Evolutionary conservation across 2,329 filamentous ascomycete species (phyloP).

Genomic region (Dothidotthia symphoricarpi): DNA sequence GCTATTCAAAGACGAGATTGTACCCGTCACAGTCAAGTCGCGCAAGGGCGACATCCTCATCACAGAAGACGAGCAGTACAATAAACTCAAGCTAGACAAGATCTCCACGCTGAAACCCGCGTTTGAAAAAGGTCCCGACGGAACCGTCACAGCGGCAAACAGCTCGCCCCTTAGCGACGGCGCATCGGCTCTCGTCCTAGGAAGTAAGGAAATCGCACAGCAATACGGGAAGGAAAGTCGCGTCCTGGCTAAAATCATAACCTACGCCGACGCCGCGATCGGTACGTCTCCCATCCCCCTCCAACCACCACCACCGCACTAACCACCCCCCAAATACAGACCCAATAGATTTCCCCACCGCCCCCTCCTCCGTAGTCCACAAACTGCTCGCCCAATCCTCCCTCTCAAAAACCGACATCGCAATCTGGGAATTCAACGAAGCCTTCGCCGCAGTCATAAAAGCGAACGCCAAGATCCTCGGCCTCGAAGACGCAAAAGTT

Average conservation of each 20-base stretch:
- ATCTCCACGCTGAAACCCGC: conserved; percentile 84
- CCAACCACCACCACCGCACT: background rate
- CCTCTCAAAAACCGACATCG: conserved; percentile 86
- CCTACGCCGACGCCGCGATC: conserved; percentile 84
- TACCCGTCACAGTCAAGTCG: conserved; percentile 77
- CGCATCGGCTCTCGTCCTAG: conserved; percentile 83
- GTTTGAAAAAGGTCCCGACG: conserved; percentile 83
- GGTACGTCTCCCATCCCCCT: conserved; percentile 15
- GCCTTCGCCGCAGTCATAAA: conserved; percentile 95
- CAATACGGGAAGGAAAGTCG: conserved; percentile 74
- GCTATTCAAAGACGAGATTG: conserved; percentile 86
- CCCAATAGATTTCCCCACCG: conserved; percentile 89
- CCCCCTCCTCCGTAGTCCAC: conserved; percentile 87
- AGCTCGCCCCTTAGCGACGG: conserved; percentile 94
- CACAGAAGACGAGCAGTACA: conserved; percentile 82
- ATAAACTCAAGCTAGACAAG: conserved; percentile 83
- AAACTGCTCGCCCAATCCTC: conserved; percentile 85
- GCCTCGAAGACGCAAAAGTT: conserved; percentile 73
- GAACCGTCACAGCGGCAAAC: conserved; percentile 92
- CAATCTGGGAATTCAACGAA: conserved; percentile 98
- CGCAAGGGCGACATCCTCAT: conserved; percentile 78
- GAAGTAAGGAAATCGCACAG: conserved; percentile 74
- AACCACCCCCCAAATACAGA: conserved; percentile 46
- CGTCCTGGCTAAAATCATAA: conserved; percentile 82
- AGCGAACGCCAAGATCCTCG: conserved; percentile 89